Percentiles rank a stretch among this genome's conserved stretches.
These are phyloP conservation scores for Parietichytrium sp. DNA, from an alignment of 108 stramenopile species.

Conservation along the genomic window DNA sequence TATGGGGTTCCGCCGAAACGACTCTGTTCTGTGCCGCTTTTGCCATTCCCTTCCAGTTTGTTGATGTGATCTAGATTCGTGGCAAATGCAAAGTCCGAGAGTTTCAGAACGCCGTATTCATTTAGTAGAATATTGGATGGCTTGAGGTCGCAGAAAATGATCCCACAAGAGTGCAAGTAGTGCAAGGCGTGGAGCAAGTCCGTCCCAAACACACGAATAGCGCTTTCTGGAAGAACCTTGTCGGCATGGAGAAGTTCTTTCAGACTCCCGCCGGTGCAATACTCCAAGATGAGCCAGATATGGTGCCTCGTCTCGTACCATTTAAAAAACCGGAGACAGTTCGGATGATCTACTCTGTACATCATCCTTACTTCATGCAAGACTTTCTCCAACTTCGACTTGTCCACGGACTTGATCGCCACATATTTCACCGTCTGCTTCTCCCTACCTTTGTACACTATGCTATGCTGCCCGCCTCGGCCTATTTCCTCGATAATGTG, in stretches of 20 bases:
- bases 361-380: slow-evolving; percentile 63
- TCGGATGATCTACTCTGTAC: slow-evolving; percentile 56
- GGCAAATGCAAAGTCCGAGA: slow-evolving; percentile 54
- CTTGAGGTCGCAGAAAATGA: slow-evolving; percentile 62
- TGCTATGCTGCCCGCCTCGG: slow-evolving; percentile 48
- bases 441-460: slow-evolving; percentile 65
- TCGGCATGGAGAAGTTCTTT: slow-evolving; percentile 55
- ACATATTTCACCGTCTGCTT: slow-evolving; percentile 64
- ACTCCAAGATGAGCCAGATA: slow-evolving; percentile 66
- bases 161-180: slow-evolving; percentile 62
- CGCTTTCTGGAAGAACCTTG: slow-evolving; percentile 51
- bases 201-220: slow-evolving; percentile 57
- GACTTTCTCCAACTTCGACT: slow-evolving; percentile 55
- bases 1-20: slow-evolving; percentile 46
- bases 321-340: slow-evolving; percentile 59
- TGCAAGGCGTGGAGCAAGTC: slow-evolving; percentile 60
- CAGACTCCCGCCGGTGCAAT: slow-evolving; percentile 59
- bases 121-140: slow-evolving; percentile 63
- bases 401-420: slow-evolving; percentile 63
- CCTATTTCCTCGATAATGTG: slow-evolving; percentile 68
- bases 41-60: neutral
- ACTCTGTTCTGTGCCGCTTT: too few relatives aligned
- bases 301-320: slow-evolving; percentile 70
- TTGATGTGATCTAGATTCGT: slow-evolving; percentile 22
- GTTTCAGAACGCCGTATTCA: slow-evolving; percentile 65